phyloP scores from a whole-genome alignment of 2,329 filamentous ascomycete species.

The Neonectria sp. region DNA sequence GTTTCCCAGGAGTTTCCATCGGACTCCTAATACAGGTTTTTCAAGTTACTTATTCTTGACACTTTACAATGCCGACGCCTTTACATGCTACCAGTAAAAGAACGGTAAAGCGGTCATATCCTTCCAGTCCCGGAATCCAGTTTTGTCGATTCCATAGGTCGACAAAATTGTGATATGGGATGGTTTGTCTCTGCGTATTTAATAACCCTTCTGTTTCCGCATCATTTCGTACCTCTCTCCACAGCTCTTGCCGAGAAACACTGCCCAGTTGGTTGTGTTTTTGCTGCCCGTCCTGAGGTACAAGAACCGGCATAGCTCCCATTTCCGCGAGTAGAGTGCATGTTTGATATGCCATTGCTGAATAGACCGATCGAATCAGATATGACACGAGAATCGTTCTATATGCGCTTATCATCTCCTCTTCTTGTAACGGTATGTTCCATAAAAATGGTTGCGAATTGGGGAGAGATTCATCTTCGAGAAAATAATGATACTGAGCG shows the following conservation, averaged over 20 bases:
- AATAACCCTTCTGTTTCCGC: not conserved
- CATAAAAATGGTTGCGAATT: not conserved
- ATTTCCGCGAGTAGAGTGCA: constrained; percentile 19
- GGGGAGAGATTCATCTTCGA: not conserved
- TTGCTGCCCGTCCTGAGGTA: not conserved
- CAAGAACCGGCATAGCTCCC: constrained; percentile 11
- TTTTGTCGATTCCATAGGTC: constrained; percentile 16
- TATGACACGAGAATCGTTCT: constrained; percentile 26
- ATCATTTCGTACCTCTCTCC: not conserved
- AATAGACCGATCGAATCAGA: constrained; percentile 15
- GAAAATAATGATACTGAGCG: not conserved
- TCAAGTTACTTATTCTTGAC: not conserved
- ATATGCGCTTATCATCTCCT: constrained; percentile 25
- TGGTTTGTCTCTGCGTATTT: not conserved
- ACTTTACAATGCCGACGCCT: constrained; percentile 10
- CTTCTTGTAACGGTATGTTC: not conserved
- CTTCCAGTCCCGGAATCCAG: not conserved
- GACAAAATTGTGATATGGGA: constrained; percentile 17
- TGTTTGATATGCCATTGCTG: constrained; percentile 16
- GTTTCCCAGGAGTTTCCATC: not conserved
- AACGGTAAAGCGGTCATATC: constrained; percentile 18
- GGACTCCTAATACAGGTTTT: not conserved
- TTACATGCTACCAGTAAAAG: constrained; percentile 27
- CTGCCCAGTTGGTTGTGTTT: not conserved
- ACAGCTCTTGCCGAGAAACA: constrained; percentile 2